Evolutionary conservation across 1,284 basidiomycete species (phyloP).

Genomic region (Ustilago cynodontis): DNA sequence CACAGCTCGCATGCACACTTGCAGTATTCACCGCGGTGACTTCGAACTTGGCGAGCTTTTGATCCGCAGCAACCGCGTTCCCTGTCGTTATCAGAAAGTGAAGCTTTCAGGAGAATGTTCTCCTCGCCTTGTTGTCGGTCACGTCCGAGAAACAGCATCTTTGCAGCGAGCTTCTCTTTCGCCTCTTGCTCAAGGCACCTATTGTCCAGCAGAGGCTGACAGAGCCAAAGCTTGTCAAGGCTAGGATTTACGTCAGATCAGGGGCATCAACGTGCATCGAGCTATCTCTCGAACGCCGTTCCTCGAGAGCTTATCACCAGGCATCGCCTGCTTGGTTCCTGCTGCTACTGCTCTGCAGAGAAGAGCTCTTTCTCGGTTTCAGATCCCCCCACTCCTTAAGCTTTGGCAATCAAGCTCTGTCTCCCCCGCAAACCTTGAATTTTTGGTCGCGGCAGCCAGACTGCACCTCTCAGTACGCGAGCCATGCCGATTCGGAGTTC

Average conservation of each 20-base stretch:
- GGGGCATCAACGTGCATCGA: constrained; percentile 12
- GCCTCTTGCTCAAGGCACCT: background rate
- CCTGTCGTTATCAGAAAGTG: background rate
- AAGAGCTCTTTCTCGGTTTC: background rate
- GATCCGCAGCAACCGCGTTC: constrained; percentile 25
- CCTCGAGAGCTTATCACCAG: constrained; percentile 37
- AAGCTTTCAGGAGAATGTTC: background rate
- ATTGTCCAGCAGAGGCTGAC: constrained; percentile 6
- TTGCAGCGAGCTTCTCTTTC: constrained; percentile 17
- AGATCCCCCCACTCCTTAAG: constrained; percentile 4
- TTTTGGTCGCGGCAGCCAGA: background rate
- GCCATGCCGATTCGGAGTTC: background rate
- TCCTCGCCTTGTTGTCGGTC: constrained; percentile 8
- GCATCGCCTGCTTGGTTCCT: constrained; percentile 5
- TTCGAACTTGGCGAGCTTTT: constrained; percentile 14
- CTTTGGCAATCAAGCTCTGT: constrained; percentile 20
- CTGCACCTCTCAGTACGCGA: constrained; percentile 8
- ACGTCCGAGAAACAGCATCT: constrained; percentile 10
- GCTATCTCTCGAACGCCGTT: constrained; percentile 17
- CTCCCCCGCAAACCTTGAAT: constrained; percentile 8
- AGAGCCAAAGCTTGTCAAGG: constrained; percentile 12
- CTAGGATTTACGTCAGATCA: constrained; percentile 9
- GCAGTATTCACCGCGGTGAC: background rate
- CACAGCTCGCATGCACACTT: background rate
- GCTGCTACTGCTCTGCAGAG: too few relatives aligned